Percentiles rank a stretch among this genome's conserved stretches.
phyloP scores from a whole-genome alignment of 2,329 filamentous ascomycete genomes.

The Alternaria dauci region DNA sequence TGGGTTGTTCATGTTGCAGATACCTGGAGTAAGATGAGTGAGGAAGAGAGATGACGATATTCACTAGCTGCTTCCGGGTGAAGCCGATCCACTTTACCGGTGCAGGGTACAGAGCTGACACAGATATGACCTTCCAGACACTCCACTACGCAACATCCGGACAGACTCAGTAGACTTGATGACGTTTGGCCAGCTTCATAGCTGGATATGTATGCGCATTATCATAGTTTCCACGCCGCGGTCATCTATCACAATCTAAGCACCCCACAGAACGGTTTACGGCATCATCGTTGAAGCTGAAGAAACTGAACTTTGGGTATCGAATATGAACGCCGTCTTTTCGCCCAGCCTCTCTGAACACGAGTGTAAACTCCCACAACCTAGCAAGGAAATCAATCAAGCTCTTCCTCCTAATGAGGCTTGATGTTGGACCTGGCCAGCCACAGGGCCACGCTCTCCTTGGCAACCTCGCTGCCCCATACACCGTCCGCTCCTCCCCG shows the following conservation, averaged over 20 bases:
- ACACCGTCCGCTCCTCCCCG: slow-evolving; percentile 67
- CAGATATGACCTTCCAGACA: neutral
- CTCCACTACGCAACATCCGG: neutral
- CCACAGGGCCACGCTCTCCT: slow-evolving; percentile 69
- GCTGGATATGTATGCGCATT: neutral
- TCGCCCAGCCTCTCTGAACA: neutral
- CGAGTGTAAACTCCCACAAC: neutral
- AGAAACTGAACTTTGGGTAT: slow-evolving; percentile 25
- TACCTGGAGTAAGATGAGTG: neutral
- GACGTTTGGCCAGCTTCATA: neutral
- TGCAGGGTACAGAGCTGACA: neutral
- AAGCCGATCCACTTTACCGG: neutral
- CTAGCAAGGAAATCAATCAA: slow-evolving; percentile 1
- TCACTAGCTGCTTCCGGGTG: neutral
- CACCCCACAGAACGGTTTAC: neutral
- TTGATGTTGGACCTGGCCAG: slow-evolving; percentile 56
- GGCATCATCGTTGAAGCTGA: neutral
- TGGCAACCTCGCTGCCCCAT: slow-evolving; percentile 69
- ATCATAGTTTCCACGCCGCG: neutral
- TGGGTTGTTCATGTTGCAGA: neutral
- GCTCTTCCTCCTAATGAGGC: slow-evolving; percentile 29
- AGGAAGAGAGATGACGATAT: neutral
- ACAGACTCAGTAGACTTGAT: neutral
- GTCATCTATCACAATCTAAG: neutral
- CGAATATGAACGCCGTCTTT: slow-evolving; percentile 20